Percentiles rank a stretch among this genome's conserved stretches.
These are phyloP conservation scores for Chrysoporthe puriensis DNA, from an alignment of 2,329 filamentous ascomycete species.

Conservation along the genomic window DNA sequence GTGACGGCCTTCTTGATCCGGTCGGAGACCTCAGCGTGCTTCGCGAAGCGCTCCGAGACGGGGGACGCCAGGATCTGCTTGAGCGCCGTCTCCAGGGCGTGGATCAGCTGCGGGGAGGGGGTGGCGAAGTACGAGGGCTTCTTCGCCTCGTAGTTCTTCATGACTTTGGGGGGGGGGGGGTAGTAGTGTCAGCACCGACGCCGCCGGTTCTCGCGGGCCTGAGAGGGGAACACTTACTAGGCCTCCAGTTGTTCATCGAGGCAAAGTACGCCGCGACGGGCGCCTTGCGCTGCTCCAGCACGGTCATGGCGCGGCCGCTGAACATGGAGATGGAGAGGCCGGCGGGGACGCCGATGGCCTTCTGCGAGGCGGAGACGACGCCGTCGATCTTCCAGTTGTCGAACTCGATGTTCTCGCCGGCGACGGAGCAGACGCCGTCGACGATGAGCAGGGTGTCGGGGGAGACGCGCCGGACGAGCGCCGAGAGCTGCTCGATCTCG, in stretches of 20 bases:
- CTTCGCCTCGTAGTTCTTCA: constrained; percentile 98
- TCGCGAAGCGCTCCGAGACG: constrained; percentile 79
- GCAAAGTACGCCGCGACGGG: constrained; percentile 90
- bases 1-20: constrained; percentile 83
- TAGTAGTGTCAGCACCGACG: constrained; percentile 20
- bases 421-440: constrained; percentile 96
- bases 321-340: constrained; percentile 94
- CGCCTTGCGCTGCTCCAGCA: constrained; percentile 78
- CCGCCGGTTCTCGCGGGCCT: constrained; percentile 16
- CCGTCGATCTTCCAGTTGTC: constrained; percentile 93
- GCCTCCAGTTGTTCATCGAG: constrained; percentile 96
- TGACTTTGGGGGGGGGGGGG: constrained; percentile 64
- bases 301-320: constrained; percentile 83
- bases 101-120: constrained; percentile 90
- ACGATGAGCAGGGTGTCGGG: constrained; percentile 91
- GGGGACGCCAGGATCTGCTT: constrained; percentile 83
- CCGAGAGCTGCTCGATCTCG: constrained; percentile 82
- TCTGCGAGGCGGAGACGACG: constrained; percentile 92
- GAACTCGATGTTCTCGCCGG: constrained; percentile 93
- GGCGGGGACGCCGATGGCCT: constrained; percentile 94
- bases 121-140: constrained; percentile 99
- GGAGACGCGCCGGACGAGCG: constrained; percentile 82
- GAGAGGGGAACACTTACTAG: constrained; percentile 60
- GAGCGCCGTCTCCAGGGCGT: constrained; percentile 87
- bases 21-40: constrained; percentile 78